Evolutionary conservation across 768 basidiomycete genomes (phyloP).

Genomic region (Mycena epipterygia): DNA sequence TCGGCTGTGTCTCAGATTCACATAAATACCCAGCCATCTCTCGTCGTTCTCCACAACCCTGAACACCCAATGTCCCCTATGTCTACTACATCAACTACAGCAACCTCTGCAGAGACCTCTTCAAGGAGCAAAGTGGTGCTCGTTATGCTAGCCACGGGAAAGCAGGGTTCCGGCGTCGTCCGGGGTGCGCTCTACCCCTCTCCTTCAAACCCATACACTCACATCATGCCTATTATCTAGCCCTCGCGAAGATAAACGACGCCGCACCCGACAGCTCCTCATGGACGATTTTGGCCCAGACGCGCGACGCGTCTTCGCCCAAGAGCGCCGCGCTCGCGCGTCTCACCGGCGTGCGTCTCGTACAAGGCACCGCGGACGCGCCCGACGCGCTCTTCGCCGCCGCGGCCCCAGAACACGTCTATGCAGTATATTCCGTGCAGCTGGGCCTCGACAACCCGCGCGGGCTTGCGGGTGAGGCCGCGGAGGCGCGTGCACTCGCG

Average conservation of each 20-base stretch:
- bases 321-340: conserved; percentile 21
- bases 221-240: neutral
- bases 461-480: conserved; percentile 13
- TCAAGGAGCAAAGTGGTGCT: conserved; percentile 11
- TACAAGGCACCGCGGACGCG: conserved; percentile 8
- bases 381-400: conserved; percentile 20
- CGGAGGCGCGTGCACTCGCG: conserved; percentile 15
- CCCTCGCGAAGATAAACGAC: conserved; percentile 9
- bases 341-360: conserved; percentile 17
- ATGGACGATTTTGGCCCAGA: conserved; percentile 30
- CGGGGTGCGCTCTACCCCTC: neutral
- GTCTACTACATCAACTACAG: neutral
- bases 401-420: conserved; percentile 6
- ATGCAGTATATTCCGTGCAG: conserved; percentile 31
- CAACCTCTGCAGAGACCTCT: too few species aligned
- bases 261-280: neutral
- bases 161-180: conserved; percentile 24
- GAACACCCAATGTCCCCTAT: too few species aligned
- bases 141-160: conserved; percentile 29
- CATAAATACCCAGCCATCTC: too few species aligned
- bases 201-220: neutral
- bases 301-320: neutral
- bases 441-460: conserved; percentile 26
- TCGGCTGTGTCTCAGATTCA: too few species aligned
- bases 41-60: too few species aligned